phyloP scores from a whole-genome alignment of 2,329 filamentous ascomycete genomes.

The Penicillium sp. region DNA sequence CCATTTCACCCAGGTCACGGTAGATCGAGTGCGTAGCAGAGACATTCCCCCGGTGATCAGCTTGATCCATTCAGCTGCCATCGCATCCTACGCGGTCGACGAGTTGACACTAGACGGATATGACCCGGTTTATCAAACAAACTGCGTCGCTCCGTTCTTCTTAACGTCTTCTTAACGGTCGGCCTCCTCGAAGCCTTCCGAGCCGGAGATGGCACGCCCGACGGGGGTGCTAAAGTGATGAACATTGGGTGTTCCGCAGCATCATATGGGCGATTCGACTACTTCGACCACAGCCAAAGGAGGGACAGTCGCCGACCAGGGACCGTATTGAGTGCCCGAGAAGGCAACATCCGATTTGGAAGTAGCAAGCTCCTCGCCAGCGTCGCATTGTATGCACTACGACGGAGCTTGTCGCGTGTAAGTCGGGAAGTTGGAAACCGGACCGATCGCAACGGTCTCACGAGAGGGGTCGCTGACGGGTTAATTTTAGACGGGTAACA shows the following conservation, averaged over 20 bases:
- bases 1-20: constrained; percentile 32
- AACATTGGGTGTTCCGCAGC: constrained; percentile 37
- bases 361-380: constrained; percentile 39
- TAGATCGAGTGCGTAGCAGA: constrained; percentile 32
- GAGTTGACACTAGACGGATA: constrained; percentile 33
- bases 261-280: constrained; percentile 32
- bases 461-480: too few relatives aligned
- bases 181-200: constrained; percentile 38
- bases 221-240: constrained; percentile 35
- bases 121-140: constrained; percentile 39
- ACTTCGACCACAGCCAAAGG: constrained; percentile 30
- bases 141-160: constrained; percentile 38
- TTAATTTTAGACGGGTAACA: constrained; percentile 33
- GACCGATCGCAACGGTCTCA: background rate
- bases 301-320: constrained; percentile 20
- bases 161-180: constrained; percentile 37
- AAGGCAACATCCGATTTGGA: constrained; percentile 32
- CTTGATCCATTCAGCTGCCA: constrained; percentile 36
- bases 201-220: constrained; percentile 31
- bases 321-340: constrained; percentile 28
- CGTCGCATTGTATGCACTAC: constrained; percentile 37
- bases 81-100: constrained; percentile 34
- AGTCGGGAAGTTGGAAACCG: constrained; percentile 15
- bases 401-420: constrained; percentile 35
- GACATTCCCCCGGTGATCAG: constrained; percentile 37